Conservation (phyloP, 2,329 filamentous ascomycete genomes). For the Waltergamsia citrina region DNA sequence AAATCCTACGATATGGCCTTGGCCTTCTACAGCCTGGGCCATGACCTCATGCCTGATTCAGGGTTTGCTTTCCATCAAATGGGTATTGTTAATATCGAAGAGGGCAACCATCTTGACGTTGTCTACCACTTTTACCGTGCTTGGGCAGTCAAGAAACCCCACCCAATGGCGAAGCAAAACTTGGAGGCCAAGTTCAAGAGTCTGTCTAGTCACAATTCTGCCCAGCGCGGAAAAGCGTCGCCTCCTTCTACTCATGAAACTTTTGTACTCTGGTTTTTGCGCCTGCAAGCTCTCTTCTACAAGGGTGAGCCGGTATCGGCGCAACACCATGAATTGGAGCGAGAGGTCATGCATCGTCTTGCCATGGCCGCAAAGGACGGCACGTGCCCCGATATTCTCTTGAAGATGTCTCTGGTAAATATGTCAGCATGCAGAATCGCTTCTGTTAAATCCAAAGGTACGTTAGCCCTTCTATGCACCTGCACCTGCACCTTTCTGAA, state of each 20-base stretch:
- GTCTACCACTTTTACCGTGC: constrained; percentile 88
- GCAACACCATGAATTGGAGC: constrained; percentile 72
- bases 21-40: constrained; percentile 77
- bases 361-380: constrained; percentile 63
- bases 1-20: constrained; percentile 70
- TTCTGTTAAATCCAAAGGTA: constrained; percentile 19
- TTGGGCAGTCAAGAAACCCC: constrained; percentile 62
- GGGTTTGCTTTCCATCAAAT: constrained; percentile 85
- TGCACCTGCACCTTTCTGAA: constrained; percentile 7
- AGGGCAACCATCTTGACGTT: constrained; percentile 71
- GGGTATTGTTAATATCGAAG: constrained; percentile 72
- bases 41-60: constrained; percentile 66
- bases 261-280: constrained; percentile 73
- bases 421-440: constrained; percentile 75
- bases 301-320: constrained; percentile 60
- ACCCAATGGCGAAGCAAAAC: constrained; percentile 66
- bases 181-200: constrained; percentile 67
- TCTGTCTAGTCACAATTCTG: constrained; percentile 14
- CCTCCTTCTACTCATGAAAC: constrained; percentile 45
- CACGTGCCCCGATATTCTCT: constrained; percentile 53
- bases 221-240: constrained; percentile 9
- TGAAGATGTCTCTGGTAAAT: constrained; percentile 78
- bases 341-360: constrained; percentile 73
- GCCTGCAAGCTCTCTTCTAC: constrained; percentile 77
- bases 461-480: constrained; percentile 12